Base-by-base conservation (phyloP, 2,329 filamentous ascomycete genomes). In the Microdochium trichocladiopsis region DNA sequence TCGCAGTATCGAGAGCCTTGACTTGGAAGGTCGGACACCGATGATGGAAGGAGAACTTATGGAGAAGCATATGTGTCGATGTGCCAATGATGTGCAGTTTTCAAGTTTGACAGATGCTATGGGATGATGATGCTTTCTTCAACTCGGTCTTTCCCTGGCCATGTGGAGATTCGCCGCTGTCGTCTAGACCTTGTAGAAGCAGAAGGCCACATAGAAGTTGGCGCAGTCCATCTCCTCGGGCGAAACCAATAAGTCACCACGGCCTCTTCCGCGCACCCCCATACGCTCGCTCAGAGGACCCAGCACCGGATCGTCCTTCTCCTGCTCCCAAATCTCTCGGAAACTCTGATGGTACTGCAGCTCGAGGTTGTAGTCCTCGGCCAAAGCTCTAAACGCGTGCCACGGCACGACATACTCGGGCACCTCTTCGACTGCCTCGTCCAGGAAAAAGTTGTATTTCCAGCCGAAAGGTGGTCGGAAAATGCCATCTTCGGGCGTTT, bases 341-440 rank as follows among this genome's bases (percentile, higher is more conserved):
- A 99, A 99, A 0, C 87, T 82, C 69, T 93, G 93, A 63, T 95
- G 88, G 65, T 96, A 99, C 70, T 96, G 88, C 61, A 97, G 72
- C 68, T 99, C 94, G 6, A 99, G 82, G 61, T 96, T 96, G 76
- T 93, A 99, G 66, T 97, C 92, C 66, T 96, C 92, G 18, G 94
- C 94, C 61, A 97, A 75, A 24, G 90, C 92, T 71, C 94, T 89
- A 74, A 99, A 97, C 1, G 91, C 92, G 67, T 96, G 92, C 93
- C 94, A 99, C 0, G 94, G 94, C 1, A 99, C 94, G 1, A 99
- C 93, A 66, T 96, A 99, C 72, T 99, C 94, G 2, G 94, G 93
- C 8, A 96, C 90, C 65, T 92, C 89, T 67, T 97, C 93, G 21
- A 99, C 94, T 0, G 94, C 94, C 71, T 99, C 94, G 62, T 94